Evolutionary conservation across 2,329 filamentous ascomycete genomes (phyloP), one percentile per base, ranked within the genome.

Genomic region (Drechslerella dactyloides): DNA sequence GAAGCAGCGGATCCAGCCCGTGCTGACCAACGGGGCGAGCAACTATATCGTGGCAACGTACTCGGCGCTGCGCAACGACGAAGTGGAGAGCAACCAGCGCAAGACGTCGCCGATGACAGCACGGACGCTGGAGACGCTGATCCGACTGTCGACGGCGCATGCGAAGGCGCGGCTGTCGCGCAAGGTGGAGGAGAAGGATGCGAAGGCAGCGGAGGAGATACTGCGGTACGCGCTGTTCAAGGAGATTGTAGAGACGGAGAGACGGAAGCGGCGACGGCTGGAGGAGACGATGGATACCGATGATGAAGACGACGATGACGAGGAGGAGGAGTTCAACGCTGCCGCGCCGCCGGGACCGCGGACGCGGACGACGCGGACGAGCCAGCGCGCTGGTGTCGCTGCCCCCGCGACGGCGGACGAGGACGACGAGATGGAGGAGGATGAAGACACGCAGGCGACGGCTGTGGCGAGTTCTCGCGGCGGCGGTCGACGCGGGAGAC

Each of bases 201-300:
- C 93, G 0, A 82, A 90, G 59, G 88, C 92, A 35, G 94, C 94
- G 8, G 93, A 99, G 79, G 85, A 87, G 7, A 96, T 99, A 75
- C 82, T 99, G 33, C 87, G 94, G 17, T 99, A 97, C 78, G 96
- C 94, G 1, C 84, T 99, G 37, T 99, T 99, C 85, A 97, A 97
- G 79, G 94, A 99, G 81, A 88, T 99, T 0, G 84, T 96, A 2
- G 86, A 75, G 84, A 86, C 74, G 73, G 77, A 74, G 85, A 88
- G 77, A 85, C 87, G 74, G 88, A 92, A 66, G 86, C 88, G 76
- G 94, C 93, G 83, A 89, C 94, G 80, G 86, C 93, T 76, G 88
- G 91, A 80, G 89, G 90, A 76, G 89, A 85, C 4, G 83, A 84
- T 30, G 83, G 84, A 35, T 8, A 85, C 85, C 19, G 84, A 83